Percentiles rank a stretch among this genome's conserved stretches.
phyloP scores from a whole-genome alignment of 2,329 filamentous ascomycete species.

The Pochonia chlamydosporia region DNA sequence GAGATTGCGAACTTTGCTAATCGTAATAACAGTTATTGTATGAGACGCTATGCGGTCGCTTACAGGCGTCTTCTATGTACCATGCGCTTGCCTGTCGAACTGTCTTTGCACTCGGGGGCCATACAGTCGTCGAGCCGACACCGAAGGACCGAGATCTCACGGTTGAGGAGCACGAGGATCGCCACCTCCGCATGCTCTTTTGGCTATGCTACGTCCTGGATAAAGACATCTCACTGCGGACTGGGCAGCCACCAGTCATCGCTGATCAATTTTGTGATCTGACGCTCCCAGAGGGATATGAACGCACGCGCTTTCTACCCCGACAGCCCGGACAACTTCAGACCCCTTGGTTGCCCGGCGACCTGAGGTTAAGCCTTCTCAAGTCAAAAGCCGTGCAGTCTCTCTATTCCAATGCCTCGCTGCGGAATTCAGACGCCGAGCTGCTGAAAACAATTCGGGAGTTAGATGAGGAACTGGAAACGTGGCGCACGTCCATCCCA shows the following conservation, averaged over 20 bases:
- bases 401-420: slow-evolving; percentile 43
- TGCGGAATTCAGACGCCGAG: slow-evolving; percentile 47
- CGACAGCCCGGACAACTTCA: slow-evolving; percentile 5
- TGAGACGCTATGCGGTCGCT: slow-evolving; percentile 38
- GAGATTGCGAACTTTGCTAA: too few species aligned
- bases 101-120: slow-evolving; percentile 43
- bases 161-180: slow-evolving; percentile 19
- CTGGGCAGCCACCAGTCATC: slow-evolving; percentile 45
- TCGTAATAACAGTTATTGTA: slow-evolving; percentile 28
- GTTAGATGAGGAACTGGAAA: slow-evolving; percentile 50
- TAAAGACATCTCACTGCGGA: slow-evolving; percentile 49
- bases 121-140: slow-evolving; percentile 22
- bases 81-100: slow-evolving; percentile 40
- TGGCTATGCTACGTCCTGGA: slow-evolving; percentile 51
- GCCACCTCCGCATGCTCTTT: slow-evolving; percentile 38
- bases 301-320: slow-evolving; percentile 15
- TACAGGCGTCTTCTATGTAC: slow-evolving; percentile 39
- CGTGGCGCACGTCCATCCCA: slow-evolving; percentile 46
- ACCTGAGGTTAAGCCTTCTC: slow-evolving; percentile 42
- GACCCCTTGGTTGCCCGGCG: slow-evolving; percentile 35
- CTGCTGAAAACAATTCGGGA: slow-evolving; percentile 49
- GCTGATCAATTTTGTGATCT: slow-evolving; percentile 47
- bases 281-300: slow-evolving; percentile 34
- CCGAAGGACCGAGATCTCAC: slow-evolving; percentile 10
- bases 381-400: slow-evolving; percentile 43